Base-by-base conservation (phyloP, 768 basidiomycete genomes). In the Panellus pusillus region DNA sequence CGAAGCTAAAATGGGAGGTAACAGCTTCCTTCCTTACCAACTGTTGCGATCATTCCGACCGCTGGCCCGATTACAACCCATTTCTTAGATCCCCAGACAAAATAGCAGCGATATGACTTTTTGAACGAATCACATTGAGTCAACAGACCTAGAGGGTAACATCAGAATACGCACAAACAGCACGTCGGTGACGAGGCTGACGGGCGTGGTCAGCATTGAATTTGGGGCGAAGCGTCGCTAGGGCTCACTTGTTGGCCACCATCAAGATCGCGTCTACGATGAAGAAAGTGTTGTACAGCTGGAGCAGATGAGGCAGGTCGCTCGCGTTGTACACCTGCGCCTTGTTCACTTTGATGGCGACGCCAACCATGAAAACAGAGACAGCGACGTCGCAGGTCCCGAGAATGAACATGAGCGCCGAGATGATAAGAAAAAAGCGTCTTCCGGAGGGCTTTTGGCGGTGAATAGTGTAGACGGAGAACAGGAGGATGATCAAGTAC, bases 51-150 rank as follows among this genome's bases (percentile, higher is more conserved):
- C 43, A 52, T 38, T 3, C 36, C 43, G 19, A 52, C 6, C 37
- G 6, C 42, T 31, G 50, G 50, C 37, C 43, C 36, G 18, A 52
- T 38, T n/a, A 52, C 36, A 29, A 52, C 18, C 17, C 28, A 19
- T 36, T 52, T 52, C 19, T 9, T 52, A 24, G 36, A 44, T 39
- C 50, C 43, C 50, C 50, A 52, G 17, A 52, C 36, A 32, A 45
- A 6, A 32, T 52, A 46, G 31, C 51, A 52, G 20, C 51, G 51
- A 39, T 52, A 52, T 44, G 36, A 29, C 51, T 52, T 12, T n/a
- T 4, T 11, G 41, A 14, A 14, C 6, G 43, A 29, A 37, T 15
- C 17, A 18, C 38, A 14, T 44, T 44, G 27, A 46, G 37, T 32
- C 3, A 18, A 36, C 14, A 35, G 14, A 18, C 8, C 31, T 14